Conservation (phyloP, 331 rosid genomes). For the Phaseolus coccineus region DNA sequence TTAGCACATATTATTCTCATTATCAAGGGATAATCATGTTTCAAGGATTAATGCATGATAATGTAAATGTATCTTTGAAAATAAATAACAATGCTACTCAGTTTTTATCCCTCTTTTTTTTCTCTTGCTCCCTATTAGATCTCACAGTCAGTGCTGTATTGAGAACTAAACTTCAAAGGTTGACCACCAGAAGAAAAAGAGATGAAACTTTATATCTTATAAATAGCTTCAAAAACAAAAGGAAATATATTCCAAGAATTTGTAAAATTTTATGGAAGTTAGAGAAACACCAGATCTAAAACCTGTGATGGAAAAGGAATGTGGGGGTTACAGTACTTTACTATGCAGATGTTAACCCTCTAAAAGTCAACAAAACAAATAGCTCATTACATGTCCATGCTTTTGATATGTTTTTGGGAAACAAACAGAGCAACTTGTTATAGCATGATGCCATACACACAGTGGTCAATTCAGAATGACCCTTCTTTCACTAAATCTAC, state of each 20-base stretch:
- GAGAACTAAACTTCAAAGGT: not conserved
- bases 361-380: not conserved
- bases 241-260: not conserved
- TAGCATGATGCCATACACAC: not conserved
- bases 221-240: not conserved
- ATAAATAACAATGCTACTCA: not conserved
- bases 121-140: not conserved
- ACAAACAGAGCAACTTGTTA: slow-evolving; percentile 9
- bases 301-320: not conserved
- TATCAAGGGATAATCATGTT: not conserved
- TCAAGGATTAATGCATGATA: slow-evolving; percentile 10
- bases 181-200: not conserved
- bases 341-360: not conserved
- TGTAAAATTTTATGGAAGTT: not conserved
- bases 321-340: not conserved
- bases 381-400: slow-evolving; percentile 2
- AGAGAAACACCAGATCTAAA: slow-evolving; percentile 4
- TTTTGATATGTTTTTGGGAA: not conserved
- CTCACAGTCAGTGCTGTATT: not conserved
- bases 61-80: not conserved
- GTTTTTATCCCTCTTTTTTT: not conserved
- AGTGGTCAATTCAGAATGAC: not conserved
- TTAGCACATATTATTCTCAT: not conserved
- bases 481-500: not conserved
- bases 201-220: not conserved